phyloP scores from a whole-genome alignment of 179 eudicot species.

The Dionaea muscipula region DNA sequence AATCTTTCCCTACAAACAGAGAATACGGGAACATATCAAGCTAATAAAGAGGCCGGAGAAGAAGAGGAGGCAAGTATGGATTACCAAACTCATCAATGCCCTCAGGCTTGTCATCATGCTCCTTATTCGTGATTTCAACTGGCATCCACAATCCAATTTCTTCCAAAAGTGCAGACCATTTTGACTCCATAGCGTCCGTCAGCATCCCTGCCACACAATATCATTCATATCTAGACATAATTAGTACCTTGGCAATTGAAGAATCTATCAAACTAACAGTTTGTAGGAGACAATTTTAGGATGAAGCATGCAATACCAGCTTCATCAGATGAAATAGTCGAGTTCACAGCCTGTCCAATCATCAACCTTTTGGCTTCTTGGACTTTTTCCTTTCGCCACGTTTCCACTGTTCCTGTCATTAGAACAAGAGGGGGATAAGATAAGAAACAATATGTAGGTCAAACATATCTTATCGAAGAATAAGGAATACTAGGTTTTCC shows the following conservation, averaged over 20 bases:
- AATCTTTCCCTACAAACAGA: too few relatives aligned
- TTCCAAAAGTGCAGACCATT: slow-evolving; percentile 55
- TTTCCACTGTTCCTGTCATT: slow-evolving; percentile 59
- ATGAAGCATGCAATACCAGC: slow-evolving; percentile 41
- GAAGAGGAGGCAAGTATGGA: slow-evolving; percentile 2
- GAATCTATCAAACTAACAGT: background rate
- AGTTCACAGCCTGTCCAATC: slow-evolving; percentile 28
- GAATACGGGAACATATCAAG: too few relatives aligned
- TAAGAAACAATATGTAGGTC: slow-evolving; percentile 4
- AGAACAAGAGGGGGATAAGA: background rate
- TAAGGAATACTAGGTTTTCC: background rate
- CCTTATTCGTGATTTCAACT: slow-evolving; percentile 31
- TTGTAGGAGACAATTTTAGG: background rate
- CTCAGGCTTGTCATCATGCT: slow-evolving; percentile 74
- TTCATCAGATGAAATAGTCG: slow-evolving; percentile 38
- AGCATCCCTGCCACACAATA: slow-evolving; percentile 32
- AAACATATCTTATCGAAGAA: slow-evolving; percentile 4
- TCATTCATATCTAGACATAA: background rate
- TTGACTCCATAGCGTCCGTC: slow-evolving; percentile 40
- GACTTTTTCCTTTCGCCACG: slow-evolving; percentile 58
- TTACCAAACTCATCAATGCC: slow-evolving; percentile 64
- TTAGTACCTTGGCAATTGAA: background rate
- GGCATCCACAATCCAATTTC: slow-evolving; percentile 86
- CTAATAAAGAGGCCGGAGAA: too few relatives aligned
- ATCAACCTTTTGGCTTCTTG: slow-evolving; percentile 36